A percentile compares a stretch with the other conserved stretches of the same genome.
phyloP scores from a whole-genome alignment of 176 grass and related monocot genomes.

The Otatea glauca region DNA sequence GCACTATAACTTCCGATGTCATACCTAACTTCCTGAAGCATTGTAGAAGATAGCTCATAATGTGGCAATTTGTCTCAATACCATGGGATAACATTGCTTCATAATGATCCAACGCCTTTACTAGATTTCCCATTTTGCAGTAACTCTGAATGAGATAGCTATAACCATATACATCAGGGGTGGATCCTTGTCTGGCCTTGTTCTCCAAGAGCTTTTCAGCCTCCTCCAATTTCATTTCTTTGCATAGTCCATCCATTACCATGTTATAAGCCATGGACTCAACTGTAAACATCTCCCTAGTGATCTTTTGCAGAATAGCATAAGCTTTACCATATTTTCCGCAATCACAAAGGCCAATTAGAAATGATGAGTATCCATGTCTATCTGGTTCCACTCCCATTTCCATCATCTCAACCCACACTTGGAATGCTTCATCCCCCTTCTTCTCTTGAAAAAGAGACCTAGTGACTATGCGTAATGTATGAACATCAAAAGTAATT shows the following conservation, averaged over 20 bases:
- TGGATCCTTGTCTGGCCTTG: constrained; percentile 46
- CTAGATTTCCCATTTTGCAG: constrained; percentile 53
- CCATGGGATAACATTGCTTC: constrained; percentile 63
- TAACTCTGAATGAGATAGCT: constrained; percentile 62
- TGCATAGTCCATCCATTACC: constrained; percentile 74
- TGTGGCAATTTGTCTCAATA: constrained; percentile 55
- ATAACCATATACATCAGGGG: constrained; percentile 61
- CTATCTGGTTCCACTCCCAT: constrained; percentile 58
- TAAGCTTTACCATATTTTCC: constrained; percentile 55
- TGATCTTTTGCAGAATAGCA: constrained; percentile 52
- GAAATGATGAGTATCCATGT: constrained; percentile 53
- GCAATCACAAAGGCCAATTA: constrained; percentile 58
- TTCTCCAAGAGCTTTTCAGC: constrained; percentile 75
- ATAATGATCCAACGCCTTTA: constrained; percentile 64
- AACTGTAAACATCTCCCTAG: constrained; percentile 42
- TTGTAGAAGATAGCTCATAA: constrained; percentile 61
- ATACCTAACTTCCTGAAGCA: constrained; percentile 56
- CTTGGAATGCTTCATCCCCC: constrained; percentile 46
- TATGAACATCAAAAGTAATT: constrained; percentile 44
- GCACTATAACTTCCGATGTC: constrained; percentile 48
- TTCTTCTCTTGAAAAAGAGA: constrained; percentile 59
- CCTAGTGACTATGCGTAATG: constrained; percentile 58
- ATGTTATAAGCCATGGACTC: constrained; percentile 66
- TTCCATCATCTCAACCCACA: constrained; percentile 57
- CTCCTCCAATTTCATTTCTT: constrained; percentile 64